phyloP scores from a whole-genome alignment of 306 rosid species.

The Rosa lucieae region DNA sequence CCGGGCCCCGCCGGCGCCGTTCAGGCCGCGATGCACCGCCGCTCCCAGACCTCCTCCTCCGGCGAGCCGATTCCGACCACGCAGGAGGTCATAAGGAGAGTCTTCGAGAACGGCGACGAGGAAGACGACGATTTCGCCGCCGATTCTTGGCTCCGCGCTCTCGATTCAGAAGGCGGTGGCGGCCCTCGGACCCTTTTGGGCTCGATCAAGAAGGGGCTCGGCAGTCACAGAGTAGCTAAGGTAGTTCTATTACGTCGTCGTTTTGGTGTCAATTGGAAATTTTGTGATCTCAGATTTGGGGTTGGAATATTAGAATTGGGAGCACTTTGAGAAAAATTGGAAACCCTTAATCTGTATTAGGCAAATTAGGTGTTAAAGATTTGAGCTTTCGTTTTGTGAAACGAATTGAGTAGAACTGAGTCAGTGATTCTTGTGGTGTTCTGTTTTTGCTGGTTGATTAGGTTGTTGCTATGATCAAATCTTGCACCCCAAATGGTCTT shows the following conservation, averaged over 20 bases:
- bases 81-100: constrained; percentile 63
- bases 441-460: constrained; percentile 20
- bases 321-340: background rate
- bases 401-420: background rate
- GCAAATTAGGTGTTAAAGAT: too few relatives aligned
- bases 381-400: background rate
- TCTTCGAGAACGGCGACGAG: constrained; percentile 37
- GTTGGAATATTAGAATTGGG: background rate
- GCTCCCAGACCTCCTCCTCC: constrained; percentile 17
- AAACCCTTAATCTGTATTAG: background rate
- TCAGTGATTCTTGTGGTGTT: background rate
- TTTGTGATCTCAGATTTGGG: background rate
- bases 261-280: background rate
- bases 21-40: constrained; percentile 68
- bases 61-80: constrained; percentile 52
- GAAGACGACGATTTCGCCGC: constrained; percentile 40
- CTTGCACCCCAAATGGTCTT: constrained; percentile 67
- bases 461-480: constrained; percentile 63
- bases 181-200: constrained; percentile 34
- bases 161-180: constrained; percentile 41
- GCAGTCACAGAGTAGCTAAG: constrained; percentile 33
- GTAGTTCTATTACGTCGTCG: constrained; percentile 24
- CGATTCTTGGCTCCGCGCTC: constrained; percentile 60
- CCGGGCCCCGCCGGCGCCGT: constrained; percentile 85
- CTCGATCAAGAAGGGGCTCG: constrained; percentile 46